Evolutionary conservation across 2,329 filamentous ascomycete species (phyloP).

Genomic region (Aspergillus brasiliensis): DNA sequence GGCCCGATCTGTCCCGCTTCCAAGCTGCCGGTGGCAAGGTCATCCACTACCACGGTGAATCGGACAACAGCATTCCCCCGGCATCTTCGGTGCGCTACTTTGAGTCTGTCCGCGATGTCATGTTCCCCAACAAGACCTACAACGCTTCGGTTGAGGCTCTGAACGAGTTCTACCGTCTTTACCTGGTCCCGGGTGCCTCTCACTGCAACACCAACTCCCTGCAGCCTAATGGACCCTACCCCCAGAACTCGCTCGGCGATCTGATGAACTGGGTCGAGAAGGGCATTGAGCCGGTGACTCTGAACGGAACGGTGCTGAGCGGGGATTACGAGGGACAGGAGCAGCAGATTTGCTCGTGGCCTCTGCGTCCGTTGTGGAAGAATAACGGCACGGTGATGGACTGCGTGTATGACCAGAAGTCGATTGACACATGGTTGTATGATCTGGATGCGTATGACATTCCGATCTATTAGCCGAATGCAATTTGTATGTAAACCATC

Average conservation of each 20-base stretch:
- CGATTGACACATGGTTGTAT: not conserved
- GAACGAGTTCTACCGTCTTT: conserved; percentile 59
- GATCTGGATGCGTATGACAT: conserved; percentile 1
- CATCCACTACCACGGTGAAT: conserved; percentile 61
- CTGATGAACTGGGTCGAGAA: conserved; percentile 59
- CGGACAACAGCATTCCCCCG: conserved; percentile 55
- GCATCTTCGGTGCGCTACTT: conserved; percentile 59
- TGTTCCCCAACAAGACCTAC: conserved; percentile 49
- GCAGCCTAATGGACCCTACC: conserved; percentile 48
- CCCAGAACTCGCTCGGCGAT: conserved; percentile 48
- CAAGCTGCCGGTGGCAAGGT: conserved; percentile 56
- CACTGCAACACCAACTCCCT: conserved; percentile 53
- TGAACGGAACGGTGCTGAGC: conserved; percentile 45
- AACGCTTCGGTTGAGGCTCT: conserved; percentile 47
- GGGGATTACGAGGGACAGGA: conserved; percentile 34
- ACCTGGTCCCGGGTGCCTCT: conserved; percentile 56
- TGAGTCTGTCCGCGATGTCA: conserved; percentile 55
- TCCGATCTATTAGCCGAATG: not conserved
- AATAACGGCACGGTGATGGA: not conserved
- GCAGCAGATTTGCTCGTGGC: conserved; percentile 39
- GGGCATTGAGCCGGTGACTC: conserved; percentile 45
- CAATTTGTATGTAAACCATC: too few species aligned
- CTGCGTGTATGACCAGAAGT: not conserved
- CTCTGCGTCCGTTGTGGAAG: conserved; percentile 26
- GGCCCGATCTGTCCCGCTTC: conserved; percentile 57